phyloP scores from a whole-genome alignment of 108 stramenopile species.

The Mediolabrus comicus region DNA sequence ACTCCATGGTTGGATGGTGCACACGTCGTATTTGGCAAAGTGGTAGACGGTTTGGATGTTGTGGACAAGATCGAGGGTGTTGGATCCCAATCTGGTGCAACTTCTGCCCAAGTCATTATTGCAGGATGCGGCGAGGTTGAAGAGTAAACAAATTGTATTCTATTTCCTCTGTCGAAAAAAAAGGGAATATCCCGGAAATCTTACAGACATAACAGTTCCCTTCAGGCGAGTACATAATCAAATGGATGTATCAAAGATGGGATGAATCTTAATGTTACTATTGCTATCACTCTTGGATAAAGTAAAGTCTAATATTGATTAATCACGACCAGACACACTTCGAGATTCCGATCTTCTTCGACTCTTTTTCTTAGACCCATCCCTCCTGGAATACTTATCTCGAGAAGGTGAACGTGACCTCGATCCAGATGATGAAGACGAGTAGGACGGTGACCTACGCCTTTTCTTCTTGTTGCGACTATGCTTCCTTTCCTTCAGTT shows the following conservation, averaged over 20 bases:
- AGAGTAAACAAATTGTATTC: conserved; percentile 1
- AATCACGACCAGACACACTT: background rate
- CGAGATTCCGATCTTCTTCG: background rate
- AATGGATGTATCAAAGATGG: background rate
- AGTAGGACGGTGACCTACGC: conserved; percentile 16
- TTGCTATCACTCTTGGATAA: background rate
- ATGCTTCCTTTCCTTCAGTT: background rate
- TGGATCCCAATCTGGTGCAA: conserved; percentile 72
- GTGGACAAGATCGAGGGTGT: conserved; percentile 84
- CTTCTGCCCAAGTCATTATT: conserved; percentile 66
- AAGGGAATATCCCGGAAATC: background rate
- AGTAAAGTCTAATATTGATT: background rate
- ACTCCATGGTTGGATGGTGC: conserved; percentile 93
- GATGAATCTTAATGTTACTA: background rate
- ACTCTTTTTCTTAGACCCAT: background rate
- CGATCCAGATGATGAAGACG: conserved; percentile 14
- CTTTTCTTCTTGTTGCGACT: conserved; percentile 1
- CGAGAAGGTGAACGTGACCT: conserved; percentile 11
- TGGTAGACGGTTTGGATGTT: conserved; percentile 80
- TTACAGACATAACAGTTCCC: too few species aligned
- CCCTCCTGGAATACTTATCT: background rate
- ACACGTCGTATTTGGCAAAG: conserved; percentile 88
- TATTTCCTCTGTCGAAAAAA: background rate
- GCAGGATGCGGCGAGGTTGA: conserved; percentile 79
- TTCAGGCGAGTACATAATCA: background rate